Evolutionary conservation across 2,329 filamentous ascomycete species (phyloP).

Genomic region (Simplicillium aogashimaense): DNA sequence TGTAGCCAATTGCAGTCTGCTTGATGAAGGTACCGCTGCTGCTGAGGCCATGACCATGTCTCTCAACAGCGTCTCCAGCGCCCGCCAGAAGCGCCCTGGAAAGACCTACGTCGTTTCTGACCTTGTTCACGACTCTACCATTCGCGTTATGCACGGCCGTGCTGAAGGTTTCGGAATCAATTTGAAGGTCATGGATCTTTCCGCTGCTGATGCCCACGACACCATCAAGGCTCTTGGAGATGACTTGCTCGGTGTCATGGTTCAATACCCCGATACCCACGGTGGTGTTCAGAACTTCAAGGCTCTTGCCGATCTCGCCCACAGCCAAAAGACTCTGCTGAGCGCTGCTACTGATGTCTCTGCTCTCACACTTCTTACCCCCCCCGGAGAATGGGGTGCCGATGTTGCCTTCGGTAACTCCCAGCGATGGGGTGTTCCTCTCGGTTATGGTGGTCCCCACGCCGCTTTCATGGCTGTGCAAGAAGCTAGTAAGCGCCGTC

Average conservation of each 20-base stretch:
- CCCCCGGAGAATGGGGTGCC: slow-evolving; percentile 88
- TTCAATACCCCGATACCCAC: slow-evolving; percentile 90
- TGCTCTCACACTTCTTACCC: slow-evolving; percentile 76
- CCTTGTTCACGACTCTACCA: slow-evolving; percentile 74
- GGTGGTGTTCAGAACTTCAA: slow-evolving; percentile 72
- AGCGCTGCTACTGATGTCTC: slow-evolving; percentile 84
- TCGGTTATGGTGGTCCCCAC: slow-evolving; percentile 90
- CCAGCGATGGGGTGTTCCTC: slow-evolving; percentile 83
- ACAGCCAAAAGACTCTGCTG: slow-evolving; percentile 68
- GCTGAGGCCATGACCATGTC: slow-evolving; percentile 95
- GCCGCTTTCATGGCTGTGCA: slow-evolving; percentile 91
- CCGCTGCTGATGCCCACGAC: slow-evolving; percentile 49
- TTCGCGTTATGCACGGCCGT: slow-evolving; percentile 73
- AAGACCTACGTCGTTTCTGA: slow-evolving; percentile 82
- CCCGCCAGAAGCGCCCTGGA: slow-evolving; percentile 61
- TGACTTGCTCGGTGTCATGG: slow-evolving; percentile 77
- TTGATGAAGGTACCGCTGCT: slow-evolving; percentile 87
- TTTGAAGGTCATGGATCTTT: slow-evolving; percentile 62
- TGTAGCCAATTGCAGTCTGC: slow-evolving; percentile 81
- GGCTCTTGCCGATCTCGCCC: slow-evolving; percentile 63
- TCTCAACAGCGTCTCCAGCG: slow-evolving; percentile 60
- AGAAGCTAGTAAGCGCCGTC: slow-evolving; percentile 89
- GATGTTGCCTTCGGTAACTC: slow-evolving; percentile 92
- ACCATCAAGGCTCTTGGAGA: slow-evolving; percentile 66
- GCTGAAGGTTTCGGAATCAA: slow-evolving; percentile 87